Percentiles rank a stretch among this genome's conserved stretches.
phyloP scores from a whole-genome alignment of 176 grass and related monocot genomes.

The Oryza australiensis region DNA sequence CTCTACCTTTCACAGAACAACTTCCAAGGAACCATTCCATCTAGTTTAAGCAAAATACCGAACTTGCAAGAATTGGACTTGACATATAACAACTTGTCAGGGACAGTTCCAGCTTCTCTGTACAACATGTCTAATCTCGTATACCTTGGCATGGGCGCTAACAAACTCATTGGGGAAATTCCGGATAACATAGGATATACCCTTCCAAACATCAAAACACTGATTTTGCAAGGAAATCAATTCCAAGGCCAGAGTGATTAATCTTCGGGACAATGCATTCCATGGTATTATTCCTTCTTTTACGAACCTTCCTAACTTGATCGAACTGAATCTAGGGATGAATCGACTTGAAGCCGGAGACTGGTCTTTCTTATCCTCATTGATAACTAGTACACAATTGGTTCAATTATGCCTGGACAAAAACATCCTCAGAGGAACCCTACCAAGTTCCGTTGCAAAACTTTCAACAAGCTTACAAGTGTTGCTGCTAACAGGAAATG shows the following conservation, averaged over 20 bases:
- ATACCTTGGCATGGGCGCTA: background rate
- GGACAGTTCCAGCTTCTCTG: conserved; percentile 18
- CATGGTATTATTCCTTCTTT: conserved; percentile 24
- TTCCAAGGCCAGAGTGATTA: conserved; percentile 4
- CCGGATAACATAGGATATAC: background rate
- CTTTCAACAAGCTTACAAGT: background rate
- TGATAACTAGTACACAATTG: conserved; percentile 34
- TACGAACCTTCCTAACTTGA: background rate
- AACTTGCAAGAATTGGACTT: background rate
- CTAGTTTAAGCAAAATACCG: background rate
- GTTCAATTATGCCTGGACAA: background rate
- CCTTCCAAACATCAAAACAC: background rate
- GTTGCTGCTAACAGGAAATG: conserved; percentile 19
- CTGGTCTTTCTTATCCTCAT: conserved; percentile 36
- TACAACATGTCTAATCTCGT: conserved; percentile 38
- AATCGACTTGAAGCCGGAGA: conserved; percentile 44
- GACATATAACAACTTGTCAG: conserved; percentile 25
- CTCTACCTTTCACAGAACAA: conserved; percentile 30
- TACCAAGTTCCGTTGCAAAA: conserved; percentile 30
- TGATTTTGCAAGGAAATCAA: conserved; percentile 9
- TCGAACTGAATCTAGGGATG: background rate
- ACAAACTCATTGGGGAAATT: conserved; percentile 22
- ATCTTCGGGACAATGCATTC: conserved; percentile 10
- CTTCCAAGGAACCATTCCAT: conserved; percentile 30
- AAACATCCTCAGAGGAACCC: conserved; percentile 10